A percentile compares a stretch with the other conserved stretches of the same genome.
These are phyloP conservation scores for Spinellus fusiger DNA, from an alignment of 192 early-diverging fungal genomes.

Conservation along the genomic window DNA sequence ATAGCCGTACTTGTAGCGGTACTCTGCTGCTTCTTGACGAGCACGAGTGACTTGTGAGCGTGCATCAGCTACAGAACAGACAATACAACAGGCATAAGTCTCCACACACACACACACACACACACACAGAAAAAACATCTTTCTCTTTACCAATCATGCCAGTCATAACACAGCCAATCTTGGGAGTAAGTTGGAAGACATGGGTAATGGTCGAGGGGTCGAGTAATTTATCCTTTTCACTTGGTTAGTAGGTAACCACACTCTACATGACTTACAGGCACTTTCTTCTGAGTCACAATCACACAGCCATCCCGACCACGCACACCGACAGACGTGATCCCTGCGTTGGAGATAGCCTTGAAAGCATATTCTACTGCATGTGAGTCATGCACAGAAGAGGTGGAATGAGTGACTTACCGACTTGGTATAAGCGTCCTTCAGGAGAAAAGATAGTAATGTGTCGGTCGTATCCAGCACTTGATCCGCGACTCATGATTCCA, in stretches of 20 bases:
- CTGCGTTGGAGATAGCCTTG: constrained; percentile 98
- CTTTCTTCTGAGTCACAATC: constrained; percentile 96
- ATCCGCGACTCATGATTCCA: constrained; percentile 33
- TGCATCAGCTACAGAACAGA: constrained; percentile 68
- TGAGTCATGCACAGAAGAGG: not conserved
- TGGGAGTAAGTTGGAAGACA: constrained; percentile 86
- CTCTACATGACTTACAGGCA: constrained; percentile 67
- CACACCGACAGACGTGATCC: constrained; percentile 92
- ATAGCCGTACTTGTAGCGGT: constrained; percentile 98
- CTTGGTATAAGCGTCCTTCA: constrained; percentile 99
- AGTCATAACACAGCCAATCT: constrained; percentile 97
- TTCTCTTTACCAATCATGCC: constrained; percentile 92
- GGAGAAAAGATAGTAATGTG: constrained; percentile 99
- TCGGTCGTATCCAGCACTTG: constrained; percentile 86
- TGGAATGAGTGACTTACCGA: constrained; percentile 83
- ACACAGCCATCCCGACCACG: constrained; percentile 94
- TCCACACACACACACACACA: no score
- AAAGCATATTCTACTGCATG: constrained; percentile 89
- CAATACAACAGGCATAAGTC: constrained; percentile 3
- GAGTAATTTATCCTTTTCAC: constrained; percentile 90
- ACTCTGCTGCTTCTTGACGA: constrained; percentile 95
- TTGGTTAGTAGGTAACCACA: no score
- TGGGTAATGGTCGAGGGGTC: constrained; percentile 91
- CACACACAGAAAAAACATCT: no score
- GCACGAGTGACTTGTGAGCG: constrained; percentile 89